A percentile compares a stretch with the other conserved stretches of the same genome.
Conservation (phyloP, 441 rosid species). For the Theobroma grandiflorum region DNA sequence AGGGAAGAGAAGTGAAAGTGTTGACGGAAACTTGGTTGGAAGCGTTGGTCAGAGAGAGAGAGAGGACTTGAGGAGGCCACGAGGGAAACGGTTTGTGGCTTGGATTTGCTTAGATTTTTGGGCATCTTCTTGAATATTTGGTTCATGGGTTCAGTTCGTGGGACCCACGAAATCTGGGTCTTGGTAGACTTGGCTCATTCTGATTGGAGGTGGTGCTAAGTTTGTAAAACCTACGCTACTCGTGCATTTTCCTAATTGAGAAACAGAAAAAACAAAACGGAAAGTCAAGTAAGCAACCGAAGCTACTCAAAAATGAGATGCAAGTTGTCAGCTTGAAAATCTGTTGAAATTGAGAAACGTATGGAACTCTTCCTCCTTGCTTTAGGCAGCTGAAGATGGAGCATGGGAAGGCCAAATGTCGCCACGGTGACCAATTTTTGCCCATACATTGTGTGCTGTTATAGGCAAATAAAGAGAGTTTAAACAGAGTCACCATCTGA, state of each 20-base stretch:
- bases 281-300: no score
- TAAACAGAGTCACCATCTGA: no score
- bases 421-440: no score
- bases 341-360: not conserved
- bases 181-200: conserved; percentile 6
- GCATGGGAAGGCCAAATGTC: no score
- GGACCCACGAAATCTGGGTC: not conserved
- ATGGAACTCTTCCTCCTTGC: not conserved
- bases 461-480: no score
- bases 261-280: no score
- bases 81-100: conserved; percentile 63
- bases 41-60: not conserved
- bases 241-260: not conserved
- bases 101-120: not conserved
- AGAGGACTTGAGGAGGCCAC: conserved; percentile 57
- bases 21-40: conserved; percentile 21
- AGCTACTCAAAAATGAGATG: not conserved
- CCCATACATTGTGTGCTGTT: no score
- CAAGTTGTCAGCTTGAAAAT: not conserved
- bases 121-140: conserved; percentile 23
- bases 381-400: not conserved
- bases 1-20: conserved; percentile 14
- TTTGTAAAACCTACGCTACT: not conserved
- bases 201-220: not conserved
- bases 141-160: not conserved